Evolutionary conservation across 768 basidiomycete species (phyloP), one percentile per base, ranked within the genome.

Genomic region (Cantharellus anzutake): DNA sequence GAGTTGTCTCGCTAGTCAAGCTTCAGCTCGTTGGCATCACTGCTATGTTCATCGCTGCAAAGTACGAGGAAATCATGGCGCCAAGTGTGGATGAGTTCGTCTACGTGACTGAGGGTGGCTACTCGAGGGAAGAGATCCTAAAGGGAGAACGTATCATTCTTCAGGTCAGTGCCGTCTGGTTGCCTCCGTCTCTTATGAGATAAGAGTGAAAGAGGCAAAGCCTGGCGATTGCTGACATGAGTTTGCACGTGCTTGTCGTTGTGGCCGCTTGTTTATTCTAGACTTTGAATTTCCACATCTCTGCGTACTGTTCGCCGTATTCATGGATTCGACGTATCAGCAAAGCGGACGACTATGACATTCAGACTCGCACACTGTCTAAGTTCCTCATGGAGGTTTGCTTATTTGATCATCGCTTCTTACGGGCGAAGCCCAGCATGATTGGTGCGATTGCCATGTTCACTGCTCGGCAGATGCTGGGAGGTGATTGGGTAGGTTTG

Each of bases 271-370:
- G 52, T 37, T 7, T 62, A 74, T 29, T 29, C 20, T 29, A 29
- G 74, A 88, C 89, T 39, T 80, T 99, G 59, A 91, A 96, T 63
- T 98, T 98, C 74, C 82, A 84, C 70, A 70, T 99, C 71, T 97
- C 93, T 61, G 84, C 92, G 62, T 99, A 99, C 72, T 98, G 96
- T 74, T 96, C 93, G 57, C 96, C 96, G 2, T 98, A 98, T 75
- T 91, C 87, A 70, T 98, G 96, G 94, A 92, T 98, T 78, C 81
- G 96, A 61, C 85, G 84, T 67, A 98, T 99, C 69, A 93, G 89
- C 78, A 96, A 92, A 71, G 94, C 96, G 41, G 96, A 99, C 73
- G 88, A 94, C 70, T 99, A 98, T 70, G 91, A 98, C 68, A 83
- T 98, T 67, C 94, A 97, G 70, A 99, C 96, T 11, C 77, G 96